Conservation (phyloP, 83 land plant species). For the Larix sibirica region DNA sequence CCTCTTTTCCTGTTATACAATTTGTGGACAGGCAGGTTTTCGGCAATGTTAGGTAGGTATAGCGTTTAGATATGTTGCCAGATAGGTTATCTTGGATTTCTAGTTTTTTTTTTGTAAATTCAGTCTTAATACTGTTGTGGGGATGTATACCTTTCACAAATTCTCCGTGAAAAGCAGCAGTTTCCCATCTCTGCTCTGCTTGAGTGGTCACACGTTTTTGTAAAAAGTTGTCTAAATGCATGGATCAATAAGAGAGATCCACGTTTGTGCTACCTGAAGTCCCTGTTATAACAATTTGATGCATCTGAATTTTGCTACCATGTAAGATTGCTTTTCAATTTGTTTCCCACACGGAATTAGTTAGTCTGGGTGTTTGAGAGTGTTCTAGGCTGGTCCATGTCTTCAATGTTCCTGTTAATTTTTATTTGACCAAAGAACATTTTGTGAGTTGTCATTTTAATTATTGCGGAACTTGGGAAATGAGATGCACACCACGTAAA, state of each 20-base stretch:
- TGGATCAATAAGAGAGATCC: slow-evolving; percentile 19
- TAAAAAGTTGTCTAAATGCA: slow-evolving; percentile 15
- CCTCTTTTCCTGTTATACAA: background rate
- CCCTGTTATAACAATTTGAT: too few relatives aligned
- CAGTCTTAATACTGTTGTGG: background rate
- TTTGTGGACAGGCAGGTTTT: background rate
- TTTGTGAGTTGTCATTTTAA: too few relatives aligned
- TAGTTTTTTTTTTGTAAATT: background rate
- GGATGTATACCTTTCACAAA: slow-evolving; percentile 1
- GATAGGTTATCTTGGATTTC: slow-evolving; percentile 6
- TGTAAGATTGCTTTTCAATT: too few relatives aligned
- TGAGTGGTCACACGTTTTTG: slow-evolving; percentile 10
- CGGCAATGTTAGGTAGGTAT: background rate
- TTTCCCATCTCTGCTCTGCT: slow-evolving; percentile 10
- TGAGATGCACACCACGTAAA: too few relatives aligned
- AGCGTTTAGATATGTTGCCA: background rate
- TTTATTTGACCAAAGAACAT: too few relatives aligned
- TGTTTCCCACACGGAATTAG: too few relatives aligned
- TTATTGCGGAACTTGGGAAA: too few relatives aligned
- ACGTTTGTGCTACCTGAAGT: too few relatives aligned
- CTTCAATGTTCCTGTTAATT: too few relatives aligned
- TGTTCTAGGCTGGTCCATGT: too few relatives aligned
- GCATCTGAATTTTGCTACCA: too few relatives aligned
- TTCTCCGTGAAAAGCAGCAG: background rate
- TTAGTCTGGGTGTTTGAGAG: too few relatives aligned